Evolutionary conservation across 306 rosid genomes (phyloP).

Genomic region (Ormosia semicastrata): DNA sequence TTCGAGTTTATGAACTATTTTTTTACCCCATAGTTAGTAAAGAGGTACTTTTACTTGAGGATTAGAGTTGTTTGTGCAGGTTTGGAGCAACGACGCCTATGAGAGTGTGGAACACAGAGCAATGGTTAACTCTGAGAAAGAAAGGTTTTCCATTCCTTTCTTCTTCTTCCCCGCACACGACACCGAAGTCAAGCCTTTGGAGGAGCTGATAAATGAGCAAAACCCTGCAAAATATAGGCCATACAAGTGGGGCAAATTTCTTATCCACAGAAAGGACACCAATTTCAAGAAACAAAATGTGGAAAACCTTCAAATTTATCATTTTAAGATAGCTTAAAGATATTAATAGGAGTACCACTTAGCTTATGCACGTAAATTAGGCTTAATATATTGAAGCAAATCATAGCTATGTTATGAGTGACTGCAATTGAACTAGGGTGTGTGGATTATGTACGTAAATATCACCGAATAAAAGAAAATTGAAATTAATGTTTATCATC

Average conservation of each 20-base stretch:
- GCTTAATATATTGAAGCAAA: neutral
- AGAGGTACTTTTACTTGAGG: too few relatives aligned
- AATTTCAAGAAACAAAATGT: conserved; percentile 45
- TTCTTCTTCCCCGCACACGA: conserved; percentile 51
- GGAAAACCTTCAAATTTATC: conserved; percentile 53
- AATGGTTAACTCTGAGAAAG: conserved; percentile 60
- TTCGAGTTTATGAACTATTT: too few relatives aligned
- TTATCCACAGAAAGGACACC: conserved; percentile 35
- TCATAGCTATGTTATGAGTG: neutral
- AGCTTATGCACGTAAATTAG: neutral
- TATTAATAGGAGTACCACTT: neutral
- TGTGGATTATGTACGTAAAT: neutral
- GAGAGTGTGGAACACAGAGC: conserved; percentile 82
- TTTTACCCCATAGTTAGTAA: too few relatives aligned
- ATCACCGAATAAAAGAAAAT: neutral
- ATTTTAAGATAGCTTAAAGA: conserved; percentile 23
- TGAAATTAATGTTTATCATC: neutral
- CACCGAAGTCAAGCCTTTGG: conserved; percentile 55
- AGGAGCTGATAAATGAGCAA: conserved; percentile 45
- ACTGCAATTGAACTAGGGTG: neutral
- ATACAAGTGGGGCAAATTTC: conserved; percentile 52
- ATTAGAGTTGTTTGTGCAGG: conserved; percentile 31
- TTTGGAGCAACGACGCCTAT: conserved; percentile 79
- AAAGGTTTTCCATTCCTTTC: conserved; percentile 70
- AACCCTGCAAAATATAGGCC: conserved; percentile 51